Evolutionary conservation across 805 yeast species (phyloP).

Genomic region (Danielia oregonensis): DNA sequence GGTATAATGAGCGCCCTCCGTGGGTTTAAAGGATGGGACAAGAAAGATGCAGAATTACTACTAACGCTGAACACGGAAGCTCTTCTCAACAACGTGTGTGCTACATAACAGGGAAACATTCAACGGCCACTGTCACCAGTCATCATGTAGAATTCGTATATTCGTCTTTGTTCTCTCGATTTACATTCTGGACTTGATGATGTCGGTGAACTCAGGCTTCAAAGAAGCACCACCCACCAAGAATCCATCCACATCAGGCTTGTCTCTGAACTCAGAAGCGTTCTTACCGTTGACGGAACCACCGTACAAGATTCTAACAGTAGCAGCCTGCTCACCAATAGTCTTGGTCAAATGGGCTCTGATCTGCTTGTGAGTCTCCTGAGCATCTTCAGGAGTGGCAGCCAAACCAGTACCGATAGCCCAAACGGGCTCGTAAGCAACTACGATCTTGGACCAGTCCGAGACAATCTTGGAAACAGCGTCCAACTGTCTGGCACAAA

Average conservation of each 20-base stretch:
- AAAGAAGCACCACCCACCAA: constrained; percentile 99
- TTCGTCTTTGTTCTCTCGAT: not conserved
- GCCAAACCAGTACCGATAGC: constrained; percentile 99
- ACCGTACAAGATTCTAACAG: constrained; percentile 92
- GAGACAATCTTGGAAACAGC: constrained; percentile 77
- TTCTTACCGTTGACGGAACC: constrained; percentile 97
- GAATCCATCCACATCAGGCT: constrained; percentile 95
- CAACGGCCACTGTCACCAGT: too few species aligned
- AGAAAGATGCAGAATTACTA: too few species aligned
- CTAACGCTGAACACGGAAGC: too few species aligned
- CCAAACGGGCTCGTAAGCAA: constrained; percentile 99
- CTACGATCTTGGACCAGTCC: constrained; percentile 90
- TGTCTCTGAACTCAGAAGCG: constrained; percentile 85
- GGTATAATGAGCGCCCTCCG: constrained; percentile 1
- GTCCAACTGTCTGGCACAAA: constrained; percentile 82
- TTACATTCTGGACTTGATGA: constrained; percentile 86
- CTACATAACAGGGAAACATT: too few species aligned
- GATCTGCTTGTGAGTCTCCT: constrained; percentile 86
- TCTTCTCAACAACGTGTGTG: too few species aligned
- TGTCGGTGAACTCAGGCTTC: constrained; percentile 96
- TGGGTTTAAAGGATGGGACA: constrained; percentile 2
- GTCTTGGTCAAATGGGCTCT: constrained; percentile 76
- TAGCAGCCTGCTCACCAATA: constrained; percentile 78
- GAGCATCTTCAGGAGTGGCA: constrained; percentile 98
- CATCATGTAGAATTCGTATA: too few species aligned